Evolutionary conservation across 2,329 filamentous ascomycete genomes (phyloP).

Genomic region (Pseudopyrenochaeta lycopersici): DNA sequence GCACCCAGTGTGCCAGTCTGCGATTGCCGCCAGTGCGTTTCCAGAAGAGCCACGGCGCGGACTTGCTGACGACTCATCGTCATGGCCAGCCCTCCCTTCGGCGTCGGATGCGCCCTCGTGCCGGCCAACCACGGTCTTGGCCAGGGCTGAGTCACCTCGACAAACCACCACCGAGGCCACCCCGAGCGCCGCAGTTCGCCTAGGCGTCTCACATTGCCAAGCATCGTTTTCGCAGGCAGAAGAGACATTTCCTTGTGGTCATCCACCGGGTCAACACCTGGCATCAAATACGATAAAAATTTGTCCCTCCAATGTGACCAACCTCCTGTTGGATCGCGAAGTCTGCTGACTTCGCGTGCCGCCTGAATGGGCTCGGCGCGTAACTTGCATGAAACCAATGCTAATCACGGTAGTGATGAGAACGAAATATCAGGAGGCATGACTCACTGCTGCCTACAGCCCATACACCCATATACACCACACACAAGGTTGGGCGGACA

Average conservation of each 20-base stretch:
- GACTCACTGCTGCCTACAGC: constrained; percentile 26
- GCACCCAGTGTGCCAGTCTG: too few relatives aligned
- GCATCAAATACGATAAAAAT: constrained; percentile 18
- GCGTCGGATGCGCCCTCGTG: constrained; percentile 20
- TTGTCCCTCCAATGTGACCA: constrained; percentile 29
- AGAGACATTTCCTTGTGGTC: constrained; percentile 19
- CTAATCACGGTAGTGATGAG: constrained; percentile 16
- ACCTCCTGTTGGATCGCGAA: constrained; percentile 20
- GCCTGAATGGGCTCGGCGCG: constrained; percentile 18
- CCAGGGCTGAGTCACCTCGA: constrained; percentile 35
- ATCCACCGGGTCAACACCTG: constrained; percentile 12
- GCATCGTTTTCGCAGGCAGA: constrained; percentile 25
- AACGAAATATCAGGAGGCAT: constrained; percentile 10
- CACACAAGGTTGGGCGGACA: constrained; percentile 10
- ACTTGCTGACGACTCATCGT: constrained; percentile 21
- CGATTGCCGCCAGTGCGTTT: constrained; percentile 22
- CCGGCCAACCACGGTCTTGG: constrained; percentile 22
- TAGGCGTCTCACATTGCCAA: constrained; percentile 15
- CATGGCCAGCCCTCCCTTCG: constrained; percentile 14
- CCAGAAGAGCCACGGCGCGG: constrained; percentile 24
- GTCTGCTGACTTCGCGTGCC: constrained; percentile 43
- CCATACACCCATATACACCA: not conserved
- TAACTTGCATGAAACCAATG: constrained; percentile 12
- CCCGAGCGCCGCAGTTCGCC: constrained; percentile 10
- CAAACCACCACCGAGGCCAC: constrained; percentile 10